Conservation (phyloP, 257 asterid species). For the Scutellaria barbata region DNA sequence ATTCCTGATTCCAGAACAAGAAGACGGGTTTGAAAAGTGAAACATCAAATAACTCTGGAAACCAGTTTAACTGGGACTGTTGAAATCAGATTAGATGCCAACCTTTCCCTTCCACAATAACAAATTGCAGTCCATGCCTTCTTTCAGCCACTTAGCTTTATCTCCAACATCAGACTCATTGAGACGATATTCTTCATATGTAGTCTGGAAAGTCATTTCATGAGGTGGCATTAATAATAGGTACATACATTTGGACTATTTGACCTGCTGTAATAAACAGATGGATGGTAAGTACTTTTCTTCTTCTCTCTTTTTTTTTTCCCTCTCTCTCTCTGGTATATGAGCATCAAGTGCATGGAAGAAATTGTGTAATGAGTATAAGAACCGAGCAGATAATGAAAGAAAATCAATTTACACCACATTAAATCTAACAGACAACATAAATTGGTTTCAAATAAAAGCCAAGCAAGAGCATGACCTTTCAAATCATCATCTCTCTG, state of each 20-base stretch:
- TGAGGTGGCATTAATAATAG: constrained; percentile 9
- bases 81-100: constrained; percentile 28
- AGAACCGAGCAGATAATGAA: constrained; percentile 12
- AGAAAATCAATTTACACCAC: constrained; percentile 15
- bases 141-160: constrained; percentile 90
- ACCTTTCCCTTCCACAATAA: constrained; percentile 94
- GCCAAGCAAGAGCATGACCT: neutral
- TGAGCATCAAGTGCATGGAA: neutral
- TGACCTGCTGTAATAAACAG: constrained; percentile 19
- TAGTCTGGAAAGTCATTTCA: constrained; percentile 57
- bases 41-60: neutral
- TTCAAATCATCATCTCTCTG: neutral
- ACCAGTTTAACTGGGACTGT: neutral
- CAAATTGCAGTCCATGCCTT: constrained; percentile 98
- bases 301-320: neutral
- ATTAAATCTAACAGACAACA: neutral
- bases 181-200: constrained; percentile 88
- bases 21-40: constrained; percentile 8
- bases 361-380: constrained; percentile 1
- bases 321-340: neutral
- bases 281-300: constrained; percentile 4
- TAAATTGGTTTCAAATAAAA: constrained; percentile 14
- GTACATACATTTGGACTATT: constrained; percentile 11
- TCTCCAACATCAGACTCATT: constrained; percentile 88
- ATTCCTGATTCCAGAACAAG: constrained; percentile 1